Conservation (phyloP, 2,329 filamentous ascomycete genomes). For the Arthrinium puccinioides region DNA sequence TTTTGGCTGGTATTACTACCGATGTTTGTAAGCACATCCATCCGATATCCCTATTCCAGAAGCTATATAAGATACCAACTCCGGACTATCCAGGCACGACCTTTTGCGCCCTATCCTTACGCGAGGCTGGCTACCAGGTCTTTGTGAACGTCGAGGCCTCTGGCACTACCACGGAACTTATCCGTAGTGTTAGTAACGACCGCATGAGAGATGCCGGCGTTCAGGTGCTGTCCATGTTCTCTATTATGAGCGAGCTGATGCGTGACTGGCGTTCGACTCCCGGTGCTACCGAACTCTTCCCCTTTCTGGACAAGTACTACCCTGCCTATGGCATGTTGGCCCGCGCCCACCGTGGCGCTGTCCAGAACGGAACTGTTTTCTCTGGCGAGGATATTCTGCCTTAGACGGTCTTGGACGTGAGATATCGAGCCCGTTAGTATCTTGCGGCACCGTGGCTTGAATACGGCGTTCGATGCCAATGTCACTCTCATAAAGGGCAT, state of each 20-base stretch:
- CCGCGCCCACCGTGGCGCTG: constrained; percentile 51
- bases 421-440: no score
- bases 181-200: constrained; percentile 57
- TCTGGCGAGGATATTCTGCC: constrained; percentile 40
- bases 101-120: constrained; percentile 64
- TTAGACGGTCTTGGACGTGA: no score
- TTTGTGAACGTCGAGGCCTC: constrained; percentile 67
- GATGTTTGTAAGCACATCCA: constrained; percentile 52
- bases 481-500: no score
- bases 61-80: no score
- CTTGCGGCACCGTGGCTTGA: no score
- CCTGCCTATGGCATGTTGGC: constrained; percentile 60
- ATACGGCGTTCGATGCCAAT: no score
- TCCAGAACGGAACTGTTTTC: constrained; percentile 50
- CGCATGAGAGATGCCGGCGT: constrained; percentile 63
- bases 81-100: constrained; percentile 46
- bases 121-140: constrained; percentile 64
- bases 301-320: constrained; percentile 57
- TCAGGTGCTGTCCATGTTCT: constrained; percentile 54
- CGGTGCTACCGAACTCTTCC: constrained; percentile 49
- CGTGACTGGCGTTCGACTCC: constrained; percentile 61
- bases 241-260: constrained; percentile 62
- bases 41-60: no score
- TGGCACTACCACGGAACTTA: constrained; percentile 55
- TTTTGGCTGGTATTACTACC: constrained; percentile 65